A percentile compares a stretch with the other conserved stretches of the same genome.
Evolutionary conservation across 2,329 filamentous ascomycete genomes (phyloP).

Genomic region (Sarocladium kiliense): DNA sequence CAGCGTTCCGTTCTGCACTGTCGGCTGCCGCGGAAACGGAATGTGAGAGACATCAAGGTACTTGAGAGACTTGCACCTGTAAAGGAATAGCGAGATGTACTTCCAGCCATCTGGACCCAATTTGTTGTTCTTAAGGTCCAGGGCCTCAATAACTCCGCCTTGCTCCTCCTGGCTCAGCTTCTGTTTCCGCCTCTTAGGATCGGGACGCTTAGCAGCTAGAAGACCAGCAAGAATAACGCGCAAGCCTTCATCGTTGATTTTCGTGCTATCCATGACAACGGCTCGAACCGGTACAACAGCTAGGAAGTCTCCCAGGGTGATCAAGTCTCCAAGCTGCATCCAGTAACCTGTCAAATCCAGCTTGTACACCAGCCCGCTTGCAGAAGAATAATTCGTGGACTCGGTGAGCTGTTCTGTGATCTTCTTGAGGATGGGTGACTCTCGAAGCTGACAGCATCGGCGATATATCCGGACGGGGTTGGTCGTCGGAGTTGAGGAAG

Average conservation of each 20-base stretch:
- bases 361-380: conserved; percentile 72
- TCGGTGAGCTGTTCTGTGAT: conserved; percentile 83
- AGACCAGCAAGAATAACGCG: conserved; percentile 83
- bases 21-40: conserved; percentile 56
- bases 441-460: conserved; percentile 87
- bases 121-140: conserved; percentile 89
- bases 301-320: conserved; percentile 88
- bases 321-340: conserved; percentile 75
- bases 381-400: conserved; percentile 57
- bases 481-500: conserved; percentile 61
- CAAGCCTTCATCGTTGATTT: conserved; percentile 79
- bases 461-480: conserved; percentile 91
- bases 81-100: conserved; percentile 81
- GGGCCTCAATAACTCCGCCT: conserved; percentile 75
- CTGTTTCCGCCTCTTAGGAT: conserved; percentile 46
- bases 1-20: conserved; percentile 22
- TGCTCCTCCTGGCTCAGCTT: conserved; percentile 38
- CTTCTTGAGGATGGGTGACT: conserved; percentile 86
- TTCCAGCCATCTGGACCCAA: conserved; percentile 87
- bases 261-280: conserved; percentile 80
- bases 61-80: conserved; percentile 83
- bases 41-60: conserved; percentile 83
- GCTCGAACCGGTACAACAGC: conserved; percentile 89
- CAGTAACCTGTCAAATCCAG: conserved; percentile 82
- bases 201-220: conserved; percentile 68